Percentiles rank a stretch among this genome's conserved stretches.
Evolutionary conservation across 176 grass and related monocot species (phyloP).

Genomic region (Eragrostis nindensis): DNA sequence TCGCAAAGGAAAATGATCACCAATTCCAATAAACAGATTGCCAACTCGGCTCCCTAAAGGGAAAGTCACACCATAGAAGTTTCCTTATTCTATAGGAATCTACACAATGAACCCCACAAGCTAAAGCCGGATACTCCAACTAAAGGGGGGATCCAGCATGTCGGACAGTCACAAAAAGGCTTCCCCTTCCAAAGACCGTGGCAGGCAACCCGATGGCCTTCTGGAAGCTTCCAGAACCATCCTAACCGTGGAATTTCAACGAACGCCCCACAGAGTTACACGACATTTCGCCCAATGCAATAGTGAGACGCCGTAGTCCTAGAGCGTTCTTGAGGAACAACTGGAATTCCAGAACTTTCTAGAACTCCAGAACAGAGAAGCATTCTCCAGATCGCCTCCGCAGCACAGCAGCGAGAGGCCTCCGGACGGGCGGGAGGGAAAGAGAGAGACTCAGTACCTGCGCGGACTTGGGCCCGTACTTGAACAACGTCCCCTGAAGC

Average conservation of each 20-base stretch:
- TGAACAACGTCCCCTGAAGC: constrained; percentile 75
- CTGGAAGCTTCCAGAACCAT: constrained; percentile 35
- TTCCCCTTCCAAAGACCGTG: neutral
- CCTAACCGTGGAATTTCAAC: neutral
- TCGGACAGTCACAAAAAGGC: neutral
- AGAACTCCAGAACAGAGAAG: neutral
- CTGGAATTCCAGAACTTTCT: neutral
- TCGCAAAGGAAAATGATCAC: constrained; percentile 21
- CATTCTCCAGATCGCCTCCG: constrained; percentile 14
- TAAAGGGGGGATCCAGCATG: constrained; percentile 19
- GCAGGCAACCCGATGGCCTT: neutral
- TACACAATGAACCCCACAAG: constrained; percentile 16
- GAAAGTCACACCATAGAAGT: neutral
- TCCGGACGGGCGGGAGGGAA: neutral
- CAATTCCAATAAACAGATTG: neutral
- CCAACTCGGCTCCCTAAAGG: neutral
- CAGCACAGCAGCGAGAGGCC: neutral
- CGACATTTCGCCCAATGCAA: neutral
- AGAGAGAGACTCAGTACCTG: constrained; percentile 56
- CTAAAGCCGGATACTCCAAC: constrained; percentile 9
- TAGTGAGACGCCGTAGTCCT: neutral
- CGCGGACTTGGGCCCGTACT: constrained; percentile 84
- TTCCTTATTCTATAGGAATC: constrained; percentile 28
- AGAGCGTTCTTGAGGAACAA: neutral
- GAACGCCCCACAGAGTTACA: neutral